These are phyloP conservation scores for Saraca asoca DNA, from an alignment of 331 rosid species.

Conservation along the genomic window DNA sequence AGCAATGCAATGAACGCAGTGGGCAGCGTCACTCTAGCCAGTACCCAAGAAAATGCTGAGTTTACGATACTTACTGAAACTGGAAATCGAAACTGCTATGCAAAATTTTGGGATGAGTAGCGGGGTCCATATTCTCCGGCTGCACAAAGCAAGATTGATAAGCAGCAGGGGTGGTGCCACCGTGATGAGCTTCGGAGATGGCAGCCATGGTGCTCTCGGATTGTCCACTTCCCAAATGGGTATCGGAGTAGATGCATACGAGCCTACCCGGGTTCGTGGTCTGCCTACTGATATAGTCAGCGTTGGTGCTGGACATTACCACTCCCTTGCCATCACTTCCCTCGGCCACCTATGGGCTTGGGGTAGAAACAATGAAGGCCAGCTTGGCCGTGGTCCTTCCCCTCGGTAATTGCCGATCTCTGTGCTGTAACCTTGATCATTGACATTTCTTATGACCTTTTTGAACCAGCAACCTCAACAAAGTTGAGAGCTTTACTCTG, in stretches of 20 bases:
- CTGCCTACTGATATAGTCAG: slow-evolving; percentile 60
- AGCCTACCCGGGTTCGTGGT: slow-evolving; percentile 58
- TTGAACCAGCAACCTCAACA: too few species aligned
- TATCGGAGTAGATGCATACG: slow-evolving; percentile 63
- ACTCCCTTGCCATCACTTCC: slow-evolving; percentile 73
- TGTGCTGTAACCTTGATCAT: not conserved
- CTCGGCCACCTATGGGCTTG: slow-evolving; percentile 78
- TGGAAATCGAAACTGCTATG: not conserved
- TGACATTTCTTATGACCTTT: too few species aligned
- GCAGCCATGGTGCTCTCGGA: slow-evolving; percentile 86
- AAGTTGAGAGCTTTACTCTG: not conserved
- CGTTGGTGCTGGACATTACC: slow-evolving; percentile 80
- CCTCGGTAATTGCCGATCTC: slow-evolving; percentile 38
- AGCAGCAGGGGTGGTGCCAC: slow-evolving; percentile 42
- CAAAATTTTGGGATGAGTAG: not conserved
- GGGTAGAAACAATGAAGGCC: slow-evolving; percentile 87
- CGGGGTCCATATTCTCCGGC: slow-evolving; percentile 17
- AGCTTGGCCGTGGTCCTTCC: slow-evolving; percentile 73
- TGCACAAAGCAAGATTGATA: slow-evolving; percentile 45
- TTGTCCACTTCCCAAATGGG: slow-evolving; percentile 59
- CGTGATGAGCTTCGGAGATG: slow-evolving; percentile 93
- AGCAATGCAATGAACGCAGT: not conserved
- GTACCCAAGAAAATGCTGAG: slow-evolving; percentile 39
- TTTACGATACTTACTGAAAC: slow-evolving; percentile 11
- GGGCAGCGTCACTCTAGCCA: too few species aligned